A percentile compares a stretch with the other conserved stretches of the same genome.
These are phyloP conservation scores for Fusarium tricinctum DNA, from an alignment of 2,329 filamentous ascomycete species.

Conservation along the genomic window DNA sequence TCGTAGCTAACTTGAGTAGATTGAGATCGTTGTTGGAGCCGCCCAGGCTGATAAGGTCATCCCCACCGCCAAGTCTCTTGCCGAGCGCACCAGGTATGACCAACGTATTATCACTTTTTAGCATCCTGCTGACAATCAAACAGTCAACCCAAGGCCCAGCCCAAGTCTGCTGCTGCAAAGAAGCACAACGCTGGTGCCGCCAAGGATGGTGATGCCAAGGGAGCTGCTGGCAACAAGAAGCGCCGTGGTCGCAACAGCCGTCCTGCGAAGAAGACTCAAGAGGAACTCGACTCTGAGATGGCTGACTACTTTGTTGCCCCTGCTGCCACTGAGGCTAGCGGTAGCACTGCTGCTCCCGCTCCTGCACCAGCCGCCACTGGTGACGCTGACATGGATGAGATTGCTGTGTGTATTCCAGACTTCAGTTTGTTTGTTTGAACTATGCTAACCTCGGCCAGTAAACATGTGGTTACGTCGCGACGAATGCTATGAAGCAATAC, in stretches of 20 bases:
- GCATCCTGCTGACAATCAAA: conserved; percentile 26
- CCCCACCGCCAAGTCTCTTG: conserved; percentile 77
- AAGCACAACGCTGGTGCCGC: conserved; percentile 72
- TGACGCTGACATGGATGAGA: conserved; percentile 77
- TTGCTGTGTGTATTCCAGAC: conserved; percentile 58
- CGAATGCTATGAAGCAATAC: conserved; percentile 16
- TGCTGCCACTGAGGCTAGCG: conserved; percentile 60
- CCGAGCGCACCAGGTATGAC: conserved; percentile 82
- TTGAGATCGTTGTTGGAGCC: conserved; percentile 90
- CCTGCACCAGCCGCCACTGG: conserved; percentile 64
- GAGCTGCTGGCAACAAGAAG: conserved; percentile 64
- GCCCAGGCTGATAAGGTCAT: conserved; percentile 77
- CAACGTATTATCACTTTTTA: not conserved
- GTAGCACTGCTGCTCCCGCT: conserved; percentile 62
- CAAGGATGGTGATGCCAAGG: conserved; percentile 60
- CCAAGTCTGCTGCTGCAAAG: conserved; percentile 82
- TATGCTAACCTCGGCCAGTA: conserved; percentile 40
- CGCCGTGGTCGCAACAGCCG: conserved; percentile 69
- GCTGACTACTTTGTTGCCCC: conserved; percentile 84
- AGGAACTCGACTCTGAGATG: conserved; percentile 98
- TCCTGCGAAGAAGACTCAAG: conserved; percentile 87
- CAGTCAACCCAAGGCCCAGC: conserved; percentile 57
- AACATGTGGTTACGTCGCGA: conserved; percentile 9
- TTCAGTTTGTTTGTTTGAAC: not conserved
- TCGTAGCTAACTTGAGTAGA: conserved; percentile 64